phyloP scores from a whole-genome alignment of 306 rosid species.

The Psophocarpus tetragonolobus region DNA sequence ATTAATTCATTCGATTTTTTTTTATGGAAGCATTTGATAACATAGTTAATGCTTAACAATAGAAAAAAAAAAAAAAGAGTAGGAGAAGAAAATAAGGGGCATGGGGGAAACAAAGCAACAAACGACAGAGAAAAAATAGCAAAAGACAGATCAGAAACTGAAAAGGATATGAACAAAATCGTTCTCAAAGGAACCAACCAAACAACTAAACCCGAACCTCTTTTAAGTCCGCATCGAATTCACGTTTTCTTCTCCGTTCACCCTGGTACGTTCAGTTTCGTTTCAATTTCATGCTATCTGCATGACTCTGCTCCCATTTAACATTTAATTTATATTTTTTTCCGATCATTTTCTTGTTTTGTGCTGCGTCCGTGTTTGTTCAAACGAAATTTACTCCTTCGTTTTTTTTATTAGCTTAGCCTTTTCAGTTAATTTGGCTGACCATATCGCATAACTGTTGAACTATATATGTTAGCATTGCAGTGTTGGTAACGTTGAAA shows the following conservation, averaged over 20 bases:
- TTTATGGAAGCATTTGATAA: no score
- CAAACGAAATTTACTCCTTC: not conserved
- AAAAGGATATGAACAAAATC: not conserved
- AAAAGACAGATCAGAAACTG: not conserved
- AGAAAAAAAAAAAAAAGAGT: not conserved
- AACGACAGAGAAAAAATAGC: not conserved
- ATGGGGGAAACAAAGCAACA: not conserved
- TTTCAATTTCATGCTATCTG: not conserved
- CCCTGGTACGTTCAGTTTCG: slow-evolving; percentile 18
- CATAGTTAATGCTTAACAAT: no score
- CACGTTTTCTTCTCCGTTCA: slow-evolving; percentile 16
- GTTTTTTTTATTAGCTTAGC: not conserved
- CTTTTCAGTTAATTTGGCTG: not conserved
- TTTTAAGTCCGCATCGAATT: not conserved
- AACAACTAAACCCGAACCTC: not conserved
- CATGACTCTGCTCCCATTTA: not conserved
- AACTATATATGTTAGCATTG: not conserved
- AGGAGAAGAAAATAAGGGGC: not conserved
- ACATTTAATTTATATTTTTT: not conserved
- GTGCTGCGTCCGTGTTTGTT: not conserved
- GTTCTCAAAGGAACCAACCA: slow-evolving; percentile 6
- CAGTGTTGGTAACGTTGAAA: not conserved
- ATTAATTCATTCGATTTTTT: no score
- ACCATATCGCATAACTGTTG: not conserved
- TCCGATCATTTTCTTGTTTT: not conserved